Percentiles rank a stretch among this genome's conserved stretches.
phyloP scores from a whole-genome alignment of 2,329 filamentous ascomycete species.

The Arthroderma sp. region DNA sequence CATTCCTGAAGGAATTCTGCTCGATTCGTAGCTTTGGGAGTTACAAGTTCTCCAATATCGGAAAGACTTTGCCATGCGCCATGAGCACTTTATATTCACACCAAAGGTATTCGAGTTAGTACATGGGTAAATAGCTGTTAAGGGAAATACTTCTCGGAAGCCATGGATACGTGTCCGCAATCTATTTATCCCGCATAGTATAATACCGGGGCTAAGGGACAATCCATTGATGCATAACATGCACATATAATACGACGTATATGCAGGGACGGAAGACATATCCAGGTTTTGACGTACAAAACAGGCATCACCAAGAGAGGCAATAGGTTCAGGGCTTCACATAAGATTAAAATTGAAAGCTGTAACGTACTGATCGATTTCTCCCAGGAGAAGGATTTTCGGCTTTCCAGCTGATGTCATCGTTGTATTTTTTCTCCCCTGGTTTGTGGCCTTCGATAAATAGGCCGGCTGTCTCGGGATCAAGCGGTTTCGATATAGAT shows the following conservation, averaged over 20 bases:
- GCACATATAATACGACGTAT: not conserved
- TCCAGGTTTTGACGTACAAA: not conserved
- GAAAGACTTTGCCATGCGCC: conserved; percentile 11
- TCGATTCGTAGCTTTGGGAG: conserved; percentile 50
- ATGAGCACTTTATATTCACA: conserved; percentile 11
- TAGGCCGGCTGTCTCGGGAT: not conserved
- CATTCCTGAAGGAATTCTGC: conserved; percentile 58
- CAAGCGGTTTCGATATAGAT: not conserved
- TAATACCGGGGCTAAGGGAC: not conserved
- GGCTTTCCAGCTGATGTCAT: conserved; percentile 31
- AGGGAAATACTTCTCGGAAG: not conserved
- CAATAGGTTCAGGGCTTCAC: not conserved
- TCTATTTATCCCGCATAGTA: not conserved
- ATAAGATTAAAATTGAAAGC: not conserved
- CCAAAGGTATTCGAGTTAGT: not conserved
- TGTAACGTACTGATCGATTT: conserved; percentile 49
- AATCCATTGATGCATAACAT: not conserved
- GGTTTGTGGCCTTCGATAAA: not conserved
- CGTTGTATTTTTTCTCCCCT: not conserved
- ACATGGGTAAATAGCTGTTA: not conserved
- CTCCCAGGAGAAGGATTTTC: conserved; percentile 52
- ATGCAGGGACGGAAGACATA: not conserved
- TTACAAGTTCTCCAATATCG: conserved; percentile 52
- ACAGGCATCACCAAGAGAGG: not conserved
- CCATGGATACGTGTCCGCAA: not conserved